phyloP scores from a whole-genome alignment of 805 yeast genomes.

The baker's yeast (Saccharomyces cerevisiae) region DNA sequence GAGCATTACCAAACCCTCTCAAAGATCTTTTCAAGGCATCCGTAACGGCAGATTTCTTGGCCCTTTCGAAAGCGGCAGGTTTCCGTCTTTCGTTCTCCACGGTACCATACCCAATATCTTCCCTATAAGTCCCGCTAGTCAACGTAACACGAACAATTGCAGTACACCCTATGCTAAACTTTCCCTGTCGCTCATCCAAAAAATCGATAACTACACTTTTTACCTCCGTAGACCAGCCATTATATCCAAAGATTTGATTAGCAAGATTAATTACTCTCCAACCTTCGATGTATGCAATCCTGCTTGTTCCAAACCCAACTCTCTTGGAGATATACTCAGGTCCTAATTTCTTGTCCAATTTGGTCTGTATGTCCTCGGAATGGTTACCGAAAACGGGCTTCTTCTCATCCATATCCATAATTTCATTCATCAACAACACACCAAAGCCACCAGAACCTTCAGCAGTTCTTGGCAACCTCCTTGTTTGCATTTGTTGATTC shows the following conservation, averaged over 20 bases:
- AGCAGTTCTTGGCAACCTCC: neutral
- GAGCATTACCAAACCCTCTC: constrained; percentile 72
- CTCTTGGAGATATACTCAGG: constrained; percentile 73
- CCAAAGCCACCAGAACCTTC: neutral
- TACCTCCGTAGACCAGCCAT: constrained; percentile 76
- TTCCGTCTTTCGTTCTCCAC: constrained; percentile 65
- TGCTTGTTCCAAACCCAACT: constrained; percentile 64
- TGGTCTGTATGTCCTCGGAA: constrained; percentile 31
- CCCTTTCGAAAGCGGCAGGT: constrained; percentile 73
- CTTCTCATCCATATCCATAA: constrained; percentile 18
- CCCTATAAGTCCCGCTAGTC: constrained; percentile 70
- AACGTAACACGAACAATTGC: constrained; percentile 66
- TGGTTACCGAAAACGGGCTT: constrained; percentile 8
- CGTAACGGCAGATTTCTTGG: constrained; percentile 76
- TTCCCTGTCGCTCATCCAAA: constrained; percentile 54
- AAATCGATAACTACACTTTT: constrained; percentile 59
- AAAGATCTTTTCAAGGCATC: constrained; percentile 75
- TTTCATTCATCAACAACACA: neutral
- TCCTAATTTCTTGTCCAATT: constrained; percentile 45
- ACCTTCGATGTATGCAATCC: constrained; percentile 71
- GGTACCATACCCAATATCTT: constrained; percentile 81
- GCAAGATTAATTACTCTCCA: constrained; percentile 78
- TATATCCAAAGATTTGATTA: constrained; percentile 72
- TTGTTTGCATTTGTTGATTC: neutral
- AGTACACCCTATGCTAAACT: constrained; percentile 58